These are phyloP conservation scores for Hondaea fermentalgiana DNA, from an alignment of 108 stramenopile genomes.

Conservation along the genomic window DNA sequence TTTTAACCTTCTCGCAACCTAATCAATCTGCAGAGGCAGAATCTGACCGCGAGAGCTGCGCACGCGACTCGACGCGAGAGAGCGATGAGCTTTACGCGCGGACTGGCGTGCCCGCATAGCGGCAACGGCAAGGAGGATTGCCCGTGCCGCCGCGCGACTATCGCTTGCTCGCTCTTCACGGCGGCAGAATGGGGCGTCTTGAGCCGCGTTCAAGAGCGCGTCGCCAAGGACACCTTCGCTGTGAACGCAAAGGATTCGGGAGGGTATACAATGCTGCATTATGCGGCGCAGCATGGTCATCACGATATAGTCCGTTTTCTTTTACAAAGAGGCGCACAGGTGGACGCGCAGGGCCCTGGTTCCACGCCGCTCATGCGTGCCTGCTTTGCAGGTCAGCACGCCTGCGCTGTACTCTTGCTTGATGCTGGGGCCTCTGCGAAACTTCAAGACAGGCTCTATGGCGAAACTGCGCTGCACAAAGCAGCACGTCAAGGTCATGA, in stretches of 20 bases:
- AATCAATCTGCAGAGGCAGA: no score
- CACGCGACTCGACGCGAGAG: neutral
- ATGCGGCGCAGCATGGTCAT: neutral
- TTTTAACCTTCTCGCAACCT: no score
- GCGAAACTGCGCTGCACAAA: neutral
- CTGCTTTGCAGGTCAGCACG: neutral
- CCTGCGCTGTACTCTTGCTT: neutral
- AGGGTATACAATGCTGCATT: neutral
- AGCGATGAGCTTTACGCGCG: conserved; percentile 10
- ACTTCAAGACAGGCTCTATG: neutral
- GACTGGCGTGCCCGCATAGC: neutral
- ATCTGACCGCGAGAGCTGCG: no score
- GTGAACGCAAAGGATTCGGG: neutral
- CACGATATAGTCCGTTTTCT: neutral
- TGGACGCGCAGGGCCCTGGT: neutral
- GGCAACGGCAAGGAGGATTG: neutral
- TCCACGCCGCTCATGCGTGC: neutral
- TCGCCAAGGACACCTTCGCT: neutral
- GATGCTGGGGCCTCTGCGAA: neutral
- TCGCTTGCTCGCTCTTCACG: neutral
- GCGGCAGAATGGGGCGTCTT: neutral
- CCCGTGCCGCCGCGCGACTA: neutral
- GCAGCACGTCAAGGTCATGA: neutral
- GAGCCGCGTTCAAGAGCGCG: neutral
- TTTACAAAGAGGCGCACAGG: neutral